Evolutionary conservation across 768 basidiomycete genomes (phyloP).

Genomic region (Serendipita sp.): DNA sequence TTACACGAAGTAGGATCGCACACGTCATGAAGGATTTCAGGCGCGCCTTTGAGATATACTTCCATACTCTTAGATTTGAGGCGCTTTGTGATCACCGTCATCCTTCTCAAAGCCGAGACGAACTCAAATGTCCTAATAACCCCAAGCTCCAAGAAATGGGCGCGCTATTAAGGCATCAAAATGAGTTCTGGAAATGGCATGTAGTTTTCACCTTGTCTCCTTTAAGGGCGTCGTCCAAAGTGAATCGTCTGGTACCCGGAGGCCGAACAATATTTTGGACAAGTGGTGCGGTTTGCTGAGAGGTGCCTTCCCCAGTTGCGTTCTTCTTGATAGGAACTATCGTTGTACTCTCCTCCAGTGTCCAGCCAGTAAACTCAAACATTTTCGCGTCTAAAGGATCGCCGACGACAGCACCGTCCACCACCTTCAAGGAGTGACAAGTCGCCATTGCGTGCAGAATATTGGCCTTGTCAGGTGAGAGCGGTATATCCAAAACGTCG

Average conservation of each 20-base stretch:
- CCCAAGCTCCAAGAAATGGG: slow-evolving; percentile 92
- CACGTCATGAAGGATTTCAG: slow-evolving; percentile 93
- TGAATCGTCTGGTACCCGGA: slow-evolving; percentile 81
- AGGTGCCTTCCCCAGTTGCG: slow-evolving; percentile 28
- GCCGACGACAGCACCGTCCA: slow-evolving; percentile 76
- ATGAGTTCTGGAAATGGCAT: slow-evolving; percentile 3
- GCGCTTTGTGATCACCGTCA: slow-evolving; percentile 96
- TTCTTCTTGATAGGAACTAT: slow-evolving; percentile 55
- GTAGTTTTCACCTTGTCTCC: slow-evolving; percentile 50
- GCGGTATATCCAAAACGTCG: slow-evolving; percentile 72
- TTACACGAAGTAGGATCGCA: slow-evolving; percentile 83
- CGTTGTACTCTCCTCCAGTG: slow-evolving; percentile 79
- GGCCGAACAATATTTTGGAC: slow-evolving; percentile 95
- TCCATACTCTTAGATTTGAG: slow-evolving; percentile 93
- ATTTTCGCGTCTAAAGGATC: slow-evolving; percentile 95
- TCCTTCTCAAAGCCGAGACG: slow-evolving; percentile 77
- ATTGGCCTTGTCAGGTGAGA: slow-evolving; percentile 50
- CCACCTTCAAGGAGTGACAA: slow-evolving; percentile 86
- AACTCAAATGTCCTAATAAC: slow-evolving; percentile 96
- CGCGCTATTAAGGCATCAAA: slow-evolving; percentile 38
- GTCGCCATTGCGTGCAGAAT: slow-evolving; percentile 89
- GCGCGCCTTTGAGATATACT: slow-evolving; percentile 97
- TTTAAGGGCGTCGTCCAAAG: slow-evolving; percentile 84
- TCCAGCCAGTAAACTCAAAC: slow-evolving; percentile 96
- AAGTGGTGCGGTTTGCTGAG: slow-evolving; percentile 61